A percentile compares a stretch with the other conserved stretches of the same genome.
Conservation (phyloP, 2,329 filamentous ascomycete species). For the Phialophora tarda region DNA sequence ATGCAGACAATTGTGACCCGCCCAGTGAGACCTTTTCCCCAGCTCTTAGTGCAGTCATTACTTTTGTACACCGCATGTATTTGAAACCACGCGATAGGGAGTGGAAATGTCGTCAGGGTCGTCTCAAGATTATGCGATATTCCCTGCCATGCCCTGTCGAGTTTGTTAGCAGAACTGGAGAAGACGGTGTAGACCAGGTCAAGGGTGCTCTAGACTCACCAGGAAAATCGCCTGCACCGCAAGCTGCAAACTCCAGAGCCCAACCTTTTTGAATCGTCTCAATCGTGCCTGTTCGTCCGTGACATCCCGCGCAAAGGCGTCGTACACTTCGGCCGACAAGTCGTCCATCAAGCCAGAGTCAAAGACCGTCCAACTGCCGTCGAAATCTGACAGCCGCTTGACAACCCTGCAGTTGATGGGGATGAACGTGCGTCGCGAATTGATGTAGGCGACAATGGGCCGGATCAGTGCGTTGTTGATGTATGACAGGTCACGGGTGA, state of each 20-base stretch:
- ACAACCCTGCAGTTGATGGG: slow-evolving; percentile 94
- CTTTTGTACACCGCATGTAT: slow-evolving; percentile 6
- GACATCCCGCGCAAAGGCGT: slow-evolving; percentile 90
- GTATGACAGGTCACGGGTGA: slow-evolving; percentile 89
- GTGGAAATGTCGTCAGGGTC: neutral
- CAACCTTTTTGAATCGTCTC: slow-evolving; percentile 89
- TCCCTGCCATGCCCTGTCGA: slow-evolving; percentile 1
- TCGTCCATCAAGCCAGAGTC: slow-evolving; percentile 95
- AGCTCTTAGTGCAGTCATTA: slow-evolving; percentile 2
- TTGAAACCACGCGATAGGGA: neutral
- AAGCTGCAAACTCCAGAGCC: slow-evolving; percentile 92
- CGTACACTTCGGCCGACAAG: slow-evolving; percentile 85
- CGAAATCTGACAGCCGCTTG: slow-evolving; percentile 85
- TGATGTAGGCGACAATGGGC: slow-evolving; percentile 98
- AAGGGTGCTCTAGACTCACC: slow-evolving; percentile 57
- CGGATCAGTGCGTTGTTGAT: slow-evolving; percentile 94
- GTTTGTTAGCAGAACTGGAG: neutral
- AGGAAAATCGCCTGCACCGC: slow-evolving; percentile 93
- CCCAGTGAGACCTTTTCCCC: neutral
- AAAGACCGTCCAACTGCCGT: slow-evolving; percentile 92
- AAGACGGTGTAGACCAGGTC: neutral
- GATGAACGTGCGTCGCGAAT: slow-evolving; percentile 91
- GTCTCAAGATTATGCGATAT: slow-evolving; percentile 1
- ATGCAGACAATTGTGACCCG: neutral
- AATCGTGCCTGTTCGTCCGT: slow-evolving; percentile 85